Percentiles rank a stretch among this genome's conserved stretches.
These are phyloP conservation scores for Penicillium robsamsonii DNA, from an alignment of 495 filamentous ascomycete genomes.

Conservation along the genomic window DNA sequence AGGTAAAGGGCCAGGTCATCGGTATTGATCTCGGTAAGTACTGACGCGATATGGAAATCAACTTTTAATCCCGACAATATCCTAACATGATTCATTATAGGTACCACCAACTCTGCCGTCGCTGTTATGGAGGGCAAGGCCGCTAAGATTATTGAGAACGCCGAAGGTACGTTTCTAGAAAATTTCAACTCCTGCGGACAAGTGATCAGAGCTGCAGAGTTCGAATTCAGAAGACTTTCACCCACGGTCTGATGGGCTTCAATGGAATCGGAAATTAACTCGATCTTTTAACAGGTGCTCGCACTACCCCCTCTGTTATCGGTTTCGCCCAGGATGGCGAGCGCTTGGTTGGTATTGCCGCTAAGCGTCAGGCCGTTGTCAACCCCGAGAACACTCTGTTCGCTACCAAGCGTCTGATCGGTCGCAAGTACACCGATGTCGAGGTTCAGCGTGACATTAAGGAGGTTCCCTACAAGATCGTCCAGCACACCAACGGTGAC, in stretches of 20 bases:
- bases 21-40: conserved; percentile 96
- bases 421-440: conserved; percentile 92
- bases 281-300: conserved; percentile 60
- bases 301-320: conserved; percentile 96
- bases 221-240: neutral
- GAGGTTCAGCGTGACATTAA: conserved; percentile 98
- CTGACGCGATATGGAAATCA: conserved; percentile 1
- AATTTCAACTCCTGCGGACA: conserved; percentile 19
- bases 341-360: conserved; percentile 94
- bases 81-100: conserved; percentile 44
- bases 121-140: conserved; percentile 96
- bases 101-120: conserved; percentile 97
- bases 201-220: conserved; percentile 12
- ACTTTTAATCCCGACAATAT: neutral
- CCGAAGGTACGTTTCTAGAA: conserved; percentile 66
- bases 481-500: conserved; percentile 96
- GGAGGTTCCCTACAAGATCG: conserved; percentile 98
- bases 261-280: conserved; percentile 14
- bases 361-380: conserved; percentile 98
- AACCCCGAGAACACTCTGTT: conserved; percentile 99
- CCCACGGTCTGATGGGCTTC: neutral
- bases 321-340: conserved; percentile 97
- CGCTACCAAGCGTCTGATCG: conserved; percentile 99
- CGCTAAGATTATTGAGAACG: conserved; percentile 96
- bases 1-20: conserved; percentile 93